A percentile compares a stretch with the other conserved stretches of the same genome.
These are phyloP conservation scores for Diddensiella transvaalensis DNA, from an alignment of 805 yeast species.

Conservation along the genomic window DNA sequence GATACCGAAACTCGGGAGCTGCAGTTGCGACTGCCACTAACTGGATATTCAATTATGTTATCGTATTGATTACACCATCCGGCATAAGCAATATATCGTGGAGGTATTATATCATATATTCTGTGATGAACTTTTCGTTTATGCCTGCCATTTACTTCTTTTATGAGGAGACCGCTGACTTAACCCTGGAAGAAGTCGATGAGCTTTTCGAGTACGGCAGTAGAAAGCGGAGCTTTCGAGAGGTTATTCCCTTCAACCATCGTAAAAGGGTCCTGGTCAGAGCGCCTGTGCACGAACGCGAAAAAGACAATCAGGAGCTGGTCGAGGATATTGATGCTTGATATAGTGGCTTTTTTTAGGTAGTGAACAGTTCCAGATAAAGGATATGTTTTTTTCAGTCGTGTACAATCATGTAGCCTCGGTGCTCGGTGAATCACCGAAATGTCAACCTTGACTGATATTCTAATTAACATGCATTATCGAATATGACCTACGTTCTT, in stretches of 20 bases:
- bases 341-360: neutral
- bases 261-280: neutral
- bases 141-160: conserved; percentile 57
- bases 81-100: conserved; percentile 41
- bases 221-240: neutral
- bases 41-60: conserved; percentile 24
- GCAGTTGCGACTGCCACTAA: conserved; percentile 27
- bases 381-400: too few species aligned
- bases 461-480: too few species aligned
- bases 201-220: conserved; percentile 18
- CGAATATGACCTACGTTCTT: too few species aligned
- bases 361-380: too few species aligned
- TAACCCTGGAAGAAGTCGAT: conserved; percentile 18
- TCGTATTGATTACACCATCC: conserved; percentile 36
- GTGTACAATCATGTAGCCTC: too few species aligned
- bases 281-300: neutral
- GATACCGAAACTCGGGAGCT: conserved; percentile 41
- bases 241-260: conserved; percentile 3
- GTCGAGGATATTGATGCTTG: neutral
- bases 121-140: conserved; percentile 43
- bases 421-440: too few species aligned
- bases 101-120: conserved; percentile 41
- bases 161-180: conserved; percentile 43
- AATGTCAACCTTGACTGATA: too few species aligned
- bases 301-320: neutral